phyloP scores from a whole-genome alignment of 2,329 filamentous ascomycete genomes.

The Alternaria arborescens region DNA sequence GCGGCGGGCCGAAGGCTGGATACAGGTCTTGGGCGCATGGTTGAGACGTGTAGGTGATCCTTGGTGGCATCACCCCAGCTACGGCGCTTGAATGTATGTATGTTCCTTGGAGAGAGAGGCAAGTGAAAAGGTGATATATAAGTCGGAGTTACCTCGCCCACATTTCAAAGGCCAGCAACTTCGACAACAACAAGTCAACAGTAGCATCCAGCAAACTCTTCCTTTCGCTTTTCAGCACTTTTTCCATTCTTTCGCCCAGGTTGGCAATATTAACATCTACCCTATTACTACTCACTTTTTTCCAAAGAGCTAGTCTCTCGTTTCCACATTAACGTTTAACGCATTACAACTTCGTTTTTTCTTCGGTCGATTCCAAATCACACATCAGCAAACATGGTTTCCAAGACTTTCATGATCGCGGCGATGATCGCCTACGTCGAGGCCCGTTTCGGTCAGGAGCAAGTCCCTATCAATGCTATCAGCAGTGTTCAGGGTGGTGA shows the following conservation, averaged over 20 bases:
- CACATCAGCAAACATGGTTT: constrained; percentile 41
- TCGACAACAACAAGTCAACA: constrained; percentile 28
- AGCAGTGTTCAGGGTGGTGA: constrained; percentile 62
- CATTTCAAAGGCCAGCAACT: constrained; percentile 37
- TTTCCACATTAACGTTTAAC: constrained; percentile 9
- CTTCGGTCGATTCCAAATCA: constrained; percentile 1
- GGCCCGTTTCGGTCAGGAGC: constrained; percentile 69
- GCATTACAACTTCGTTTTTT: not conserved
- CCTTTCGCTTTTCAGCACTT: constrained; percentile 27
- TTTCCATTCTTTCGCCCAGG: constrained; percentile 43
- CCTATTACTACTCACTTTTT: constrained; percentile 20
- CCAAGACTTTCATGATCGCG: constrained; percentile 44
- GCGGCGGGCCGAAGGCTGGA: constrained; percentile 15
- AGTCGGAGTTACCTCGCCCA: constrained; percentile 12
- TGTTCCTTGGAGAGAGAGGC: not conserved
- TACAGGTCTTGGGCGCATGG: constrained; percentile 25
- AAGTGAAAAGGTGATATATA: constrained; percentile 39
- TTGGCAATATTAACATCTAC: constrained; percentile 29
- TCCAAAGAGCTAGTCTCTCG: constrained; percentile 49
- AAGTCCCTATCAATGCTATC: constrained; percentile 65
- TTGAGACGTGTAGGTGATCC: constrained; percentile 39
- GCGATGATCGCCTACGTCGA: constrained; percentile 47
- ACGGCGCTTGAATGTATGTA: constrained; percentile 22
- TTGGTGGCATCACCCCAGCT: constrained; percentile 26
- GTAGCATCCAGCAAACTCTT: constrained; percentile 31